phyloP scores from a whole-genome alignment of 192 early-diverging fungal genomes.

The Entomortierella chlamydospora region DNA sequence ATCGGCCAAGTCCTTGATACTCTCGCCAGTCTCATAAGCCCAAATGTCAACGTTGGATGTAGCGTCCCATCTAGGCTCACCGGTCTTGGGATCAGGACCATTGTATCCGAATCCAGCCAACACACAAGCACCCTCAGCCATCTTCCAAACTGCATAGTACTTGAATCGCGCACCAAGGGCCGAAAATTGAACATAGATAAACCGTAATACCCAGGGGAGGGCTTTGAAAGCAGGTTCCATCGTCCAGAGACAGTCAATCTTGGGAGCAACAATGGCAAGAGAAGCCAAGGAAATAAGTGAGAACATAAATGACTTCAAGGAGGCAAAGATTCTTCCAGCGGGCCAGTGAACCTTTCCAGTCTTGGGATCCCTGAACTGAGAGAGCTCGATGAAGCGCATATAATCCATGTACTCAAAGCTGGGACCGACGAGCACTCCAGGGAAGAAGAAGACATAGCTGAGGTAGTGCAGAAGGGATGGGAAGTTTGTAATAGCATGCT shows the following conservation, averaged over 20 bases:
- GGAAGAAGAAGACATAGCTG: conserved; percentile 93
- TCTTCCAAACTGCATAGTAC: conserved; percentile 93
- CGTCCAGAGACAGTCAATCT: conserved; percentile 43
- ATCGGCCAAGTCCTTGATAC: conserved; percentile 79
- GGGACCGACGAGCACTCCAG: conserved; percentile 86
- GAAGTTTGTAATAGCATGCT: conserved; percentile 66
- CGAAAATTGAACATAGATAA: conserved; percentile 69
- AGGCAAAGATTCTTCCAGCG: conserved; percentile 29
- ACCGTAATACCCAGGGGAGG: conserved; percentile 51
- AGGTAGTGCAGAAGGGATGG: conserved; percentile 83
- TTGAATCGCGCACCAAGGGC: conserved; percentile 75
- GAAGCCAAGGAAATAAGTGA: conserved; percentile 46
- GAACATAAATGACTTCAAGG: conserved; percentile 46
- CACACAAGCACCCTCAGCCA: conserved; percentile 88
- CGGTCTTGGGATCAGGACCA: conserved; percentile 68
- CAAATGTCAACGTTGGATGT: conserved; percentile 82
- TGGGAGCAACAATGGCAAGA: conserved; percentile 50
- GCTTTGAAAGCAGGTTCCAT: conserved; percentile 45
- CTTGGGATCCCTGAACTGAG: conserved; percentile 41
- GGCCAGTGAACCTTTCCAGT: conserved; percentile 52
- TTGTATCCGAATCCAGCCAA: conserved; percentile 87
- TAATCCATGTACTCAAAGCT: conserved; percentile 81
- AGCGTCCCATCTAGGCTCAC: conserved; percentile 70
- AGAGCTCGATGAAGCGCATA: conserved; percentile 58
- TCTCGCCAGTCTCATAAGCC: conserved; percentile 81